A percentile compares a stretch with the other conserved stretches of the same genome.
phyloP scores from a whole-genome alignment of 2,329 filamentous ascomycete genomes.

The Penicillium brevicompactum region DNA sequence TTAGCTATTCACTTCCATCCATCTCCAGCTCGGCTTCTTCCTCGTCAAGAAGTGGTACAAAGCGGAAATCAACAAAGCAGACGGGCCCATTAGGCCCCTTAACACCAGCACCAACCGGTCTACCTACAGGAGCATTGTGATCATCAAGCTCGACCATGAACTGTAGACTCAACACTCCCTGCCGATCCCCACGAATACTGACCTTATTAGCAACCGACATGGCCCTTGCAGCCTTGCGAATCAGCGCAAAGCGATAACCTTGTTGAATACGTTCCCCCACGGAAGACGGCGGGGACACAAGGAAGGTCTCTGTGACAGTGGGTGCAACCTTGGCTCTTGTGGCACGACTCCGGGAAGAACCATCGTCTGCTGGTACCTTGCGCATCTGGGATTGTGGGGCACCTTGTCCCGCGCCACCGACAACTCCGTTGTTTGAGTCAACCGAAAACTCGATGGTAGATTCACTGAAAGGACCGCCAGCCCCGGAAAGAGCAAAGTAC shows the following conservation, averaged over 20 bases:
- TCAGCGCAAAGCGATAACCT: constrained; percentile 81
- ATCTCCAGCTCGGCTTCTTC: constrained; percentile 35
- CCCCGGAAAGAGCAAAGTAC: constrained; percentile 72
- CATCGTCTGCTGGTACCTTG: constrained; percentile 41
- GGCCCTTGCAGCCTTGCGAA: constrained; percentile 84
- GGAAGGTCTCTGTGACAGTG: constrained; percentile 53
- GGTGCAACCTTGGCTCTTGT: constrained; percentile 42
- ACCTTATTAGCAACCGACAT: constrained; percentile 94
- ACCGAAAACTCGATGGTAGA: constrained; percentile 63
- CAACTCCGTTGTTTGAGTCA: constrained; percentile 38
- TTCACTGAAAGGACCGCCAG: constrained; percentile 60
- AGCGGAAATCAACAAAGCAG: constrained; percentile 52
- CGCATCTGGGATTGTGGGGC: constrained; percentile 24
- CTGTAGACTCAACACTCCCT: constrained; percentile 90
- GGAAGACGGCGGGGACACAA: constrained; percentile 59
- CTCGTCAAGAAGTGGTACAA: constrained; percentile 49
- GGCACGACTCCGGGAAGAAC: constrained; percentile 34
- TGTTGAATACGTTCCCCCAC: constrained; percentile 66
- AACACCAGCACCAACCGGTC: constrained; percentile 25
- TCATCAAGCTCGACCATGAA: constrained; percentile 90
- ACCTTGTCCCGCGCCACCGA: constrained; percentile 20
- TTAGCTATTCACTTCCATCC: constrained; percentile 11
- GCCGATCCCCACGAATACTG: constrained; percentile 81
- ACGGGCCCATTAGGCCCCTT: constrained; percentile 32
- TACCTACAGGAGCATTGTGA: constrained; percentile 41